Percentiles rank a stretch among this genome's conserved stretches.
Evolutionary conservation across 805 yeast species (phyloP).

Genomic region (Metschnikowia gruessii): DNA sequence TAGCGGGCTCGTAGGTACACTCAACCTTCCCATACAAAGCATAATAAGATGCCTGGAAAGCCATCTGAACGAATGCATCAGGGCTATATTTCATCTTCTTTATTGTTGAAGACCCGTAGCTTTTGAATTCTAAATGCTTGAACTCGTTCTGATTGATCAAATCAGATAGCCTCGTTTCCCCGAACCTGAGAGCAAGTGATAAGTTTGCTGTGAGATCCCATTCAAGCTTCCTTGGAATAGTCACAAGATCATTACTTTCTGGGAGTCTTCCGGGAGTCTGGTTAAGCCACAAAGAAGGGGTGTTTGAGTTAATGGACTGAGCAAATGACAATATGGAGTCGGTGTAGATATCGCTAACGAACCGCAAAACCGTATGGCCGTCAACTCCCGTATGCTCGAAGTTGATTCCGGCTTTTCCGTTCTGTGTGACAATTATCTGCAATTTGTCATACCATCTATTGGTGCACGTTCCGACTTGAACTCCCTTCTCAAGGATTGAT

Average conservation of each 20-base stretch:
- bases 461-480: constrained; percentile 91
- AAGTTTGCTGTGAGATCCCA: constrained; percentile 80
- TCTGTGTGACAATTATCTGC: constrained; percentile 81
- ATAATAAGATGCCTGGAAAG: constrained; percentile 88
- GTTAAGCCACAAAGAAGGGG: constrained; percentile 66
- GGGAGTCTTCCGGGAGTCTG: constrained; percentile 21
- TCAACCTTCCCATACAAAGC: constrained; percentile 91
- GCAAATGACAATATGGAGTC: constrained; percentile 89
- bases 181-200: constrained; percentile 78
- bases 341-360: constrained; percentile 86
- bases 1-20: constrained; percentile 93
- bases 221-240: constrained; percentile 82
- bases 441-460: constrained; percentile 94
- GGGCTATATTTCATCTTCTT: constrained; percentile 87
- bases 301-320: constrained; percentile 68
- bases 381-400: constrained; percentile 95
- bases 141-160: constrained; percentile 88
- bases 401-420: constrained; percentile 90
- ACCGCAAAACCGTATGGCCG: constrained; percentile 88
- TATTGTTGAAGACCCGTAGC: constrained; percentile 72
- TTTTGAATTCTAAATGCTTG: constrained; percentile 69
- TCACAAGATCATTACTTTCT: constrained; percentile 40
- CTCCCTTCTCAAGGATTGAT: constrained; percentile 73
- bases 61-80: constrained; percentile 92
- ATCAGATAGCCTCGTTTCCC: constrained; percentile 85